Conservation (phyloP, 371 early-diverging fungal species). For the Umbelopsis sp. region DNA sequence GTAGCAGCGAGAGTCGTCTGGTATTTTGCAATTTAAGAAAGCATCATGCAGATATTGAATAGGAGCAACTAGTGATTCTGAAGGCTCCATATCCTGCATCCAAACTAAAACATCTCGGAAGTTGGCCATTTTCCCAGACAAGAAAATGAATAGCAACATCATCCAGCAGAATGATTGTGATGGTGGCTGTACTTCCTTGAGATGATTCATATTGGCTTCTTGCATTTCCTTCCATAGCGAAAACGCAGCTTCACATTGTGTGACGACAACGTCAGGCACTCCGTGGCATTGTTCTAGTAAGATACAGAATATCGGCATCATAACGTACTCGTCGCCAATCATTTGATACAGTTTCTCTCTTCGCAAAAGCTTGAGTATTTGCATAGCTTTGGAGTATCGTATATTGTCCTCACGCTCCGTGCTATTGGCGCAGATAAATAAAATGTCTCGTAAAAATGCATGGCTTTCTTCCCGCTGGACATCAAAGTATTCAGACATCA, state of each 20-base stretch:
- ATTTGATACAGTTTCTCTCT: constrained; percentile 29
- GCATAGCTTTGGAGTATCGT: constrained; percentile 37
- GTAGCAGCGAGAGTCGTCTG: constrained; percentile 28
- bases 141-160: constrained; percentile 30
- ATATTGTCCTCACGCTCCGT: constrained; percentile 32
- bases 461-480: constrained; percentile 39
- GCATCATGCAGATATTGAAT: constrained; percentile 42
- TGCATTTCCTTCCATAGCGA: constrained; percentile 34
- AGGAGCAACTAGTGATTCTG: constrained; percentile 36
- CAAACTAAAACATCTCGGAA: constrained; percentile 25
- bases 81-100: constrained; percentile 17
- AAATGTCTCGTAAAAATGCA: constrained; percentile 38
- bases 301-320: constrained; percentile 38
- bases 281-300: constrained; percentile 37
- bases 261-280: constrained; percentile 23
- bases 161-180: constrained; percentile 36
- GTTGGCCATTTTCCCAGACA: constrained; percentile 30
- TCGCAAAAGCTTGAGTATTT: constrained; percentile 31
- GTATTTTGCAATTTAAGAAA: constrained; percentile 21
- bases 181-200: neutral
- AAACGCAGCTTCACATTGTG: constrained; percentile 33
- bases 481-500: constrained; percentile 43
- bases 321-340: constrained; percentile 36
- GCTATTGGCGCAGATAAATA: constrained; percentile 34
- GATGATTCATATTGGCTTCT: constrained; percentile 12